Evolutionary conservation across 805 yeast species (phyloP).

Genomic region (Cyberlindnera suaveolens): DNA sequence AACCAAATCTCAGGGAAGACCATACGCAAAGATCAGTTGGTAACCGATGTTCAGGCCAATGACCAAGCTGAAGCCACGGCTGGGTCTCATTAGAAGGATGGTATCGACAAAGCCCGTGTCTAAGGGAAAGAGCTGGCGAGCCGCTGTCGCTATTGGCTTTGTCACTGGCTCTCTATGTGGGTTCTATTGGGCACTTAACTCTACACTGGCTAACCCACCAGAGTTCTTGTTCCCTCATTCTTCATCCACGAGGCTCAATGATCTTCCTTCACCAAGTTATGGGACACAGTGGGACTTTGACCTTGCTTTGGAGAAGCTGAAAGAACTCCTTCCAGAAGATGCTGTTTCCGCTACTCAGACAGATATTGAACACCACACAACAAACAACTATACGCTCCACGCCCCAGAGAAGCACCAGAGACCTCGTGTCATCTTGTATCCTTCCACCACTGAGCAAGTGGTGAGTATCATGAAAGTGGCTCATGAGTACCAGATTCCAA

Average conservation of each 20-base stretch:
- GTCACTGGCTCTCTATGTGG: slow-evolving; percentile 16
- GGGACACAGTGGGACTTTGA: slow-evolving; percentile 23
- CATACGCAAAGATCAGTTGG: too few relatives aligned
- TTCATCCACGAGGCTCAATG: slow-evolving; percentile 17
- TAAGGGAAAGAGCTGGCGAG: slow-evolving; percentile 1
- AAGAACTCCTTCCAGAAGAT: slow-evolving; percentile 31
- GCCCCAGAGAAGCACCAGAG: slow-evolving; percentile 38
- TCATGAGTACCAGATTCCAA: slow-evolving; percentile 48
- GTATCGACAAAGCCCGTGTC: background rate
- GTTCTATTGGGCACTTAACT: slow-evolving; percentile 23
- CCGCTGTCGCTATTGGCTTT: slow-evolving; percentile 12
- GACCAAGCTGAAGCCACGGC: background rate
- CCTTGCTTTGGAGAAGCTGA: slow-evolving; percentile 18
- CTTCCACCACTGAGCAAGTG: slow-evolving; percentile 51
- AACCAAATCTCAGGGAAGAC: too few relatives aligned
- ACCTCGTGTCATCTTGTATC: slow-evolving; percentile 39
- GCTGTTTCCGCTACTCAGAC: slow-evolving; percentile 18
- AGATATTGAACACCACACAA: slow-evolving; percentile 40
- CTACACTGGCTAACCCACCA: slow-evolving; percentile 19
- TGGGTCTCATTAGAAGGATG: background rate
- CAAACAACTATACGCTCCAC: slow-evolving; percentile 44
- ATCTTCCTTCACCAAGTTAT: slow-evolving; percentile 22
- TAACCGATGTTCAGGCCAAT: too few relatives aligned
- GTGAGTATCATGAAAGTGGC: slow-evolving; percentile 48
- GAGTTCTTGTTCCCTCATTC: slow-evolving; percentile 25